Evolutionary conservation across 2,329 filamentous ascomycete species (phyloP).

Genomic region (Exophiala calicioides): DNA sequence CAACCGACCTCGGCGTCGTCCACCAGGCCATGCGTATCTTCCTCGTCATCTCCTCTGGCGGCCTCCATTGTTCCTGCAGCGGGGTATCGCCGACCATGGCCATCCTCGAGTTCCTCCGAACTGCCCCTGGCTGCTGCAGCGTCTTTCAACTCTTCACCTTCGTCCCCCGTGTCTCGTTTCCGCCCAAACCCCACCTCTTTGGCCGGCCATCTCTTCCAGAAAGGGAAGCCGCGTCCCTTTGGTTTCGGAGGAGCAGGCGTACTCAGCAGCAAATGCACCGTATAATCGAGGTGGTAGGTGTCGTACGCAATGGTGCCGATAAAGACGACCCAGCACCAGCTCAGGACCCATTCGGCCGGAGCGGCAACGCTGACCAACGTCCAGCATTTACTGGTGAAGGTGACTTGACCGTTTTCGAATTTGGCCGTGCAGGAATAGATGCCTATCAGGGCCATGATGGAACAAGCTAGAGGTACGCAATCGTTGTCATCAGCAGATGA

Average conservation of each 20-base stretch:
- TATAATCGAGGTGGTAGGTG: constrained; percentile 15
- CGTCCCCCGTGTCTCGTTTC: not conserved
- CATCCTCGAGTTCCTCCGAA: not conserved
- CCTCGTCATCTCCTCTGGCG: constrained; percentile 1
- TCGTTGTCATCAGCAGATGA: not conserved
- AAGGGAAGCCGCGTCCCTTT: constrained; percentile 3
- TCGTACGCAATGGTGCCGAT: constrained; percentile 11
- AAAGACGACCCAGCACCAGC: constrained; percentile 8
- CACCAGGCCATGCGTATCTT: not conserved
- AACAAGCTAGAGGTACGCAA: too few relatives aligned
- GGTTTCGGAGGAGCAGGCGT: constrained; percentile 4
- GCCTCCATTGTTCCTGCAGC: not conserved
- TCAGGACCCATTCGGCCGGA: constrained; percentile 9
- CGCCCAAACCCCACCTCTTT: not conserved
- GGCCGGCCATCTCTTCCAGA: constrained; percentile 7
- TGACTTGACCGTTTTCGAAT: constrained; percentile 5
- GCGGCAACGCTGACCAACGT: constrained; percentile 11
- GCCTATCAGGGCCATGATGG: constrained; percentile 1
- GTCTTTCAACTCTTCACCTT: not conserved
- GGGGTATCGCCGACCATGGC: not conserved
- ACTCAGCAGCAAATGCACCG: constrained; percentile 3
- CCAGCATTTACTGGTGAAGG: constrained; percentile 9
- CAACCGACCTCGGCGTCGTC: not conserved
- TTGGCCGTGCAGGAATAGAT: constrained; percentile 11
- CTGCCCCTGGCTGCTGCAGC: not conserved